Conservation (phyloP, 2,329 filamentous ascomycete genomes). For the Diaporthe velutina region DNA sequence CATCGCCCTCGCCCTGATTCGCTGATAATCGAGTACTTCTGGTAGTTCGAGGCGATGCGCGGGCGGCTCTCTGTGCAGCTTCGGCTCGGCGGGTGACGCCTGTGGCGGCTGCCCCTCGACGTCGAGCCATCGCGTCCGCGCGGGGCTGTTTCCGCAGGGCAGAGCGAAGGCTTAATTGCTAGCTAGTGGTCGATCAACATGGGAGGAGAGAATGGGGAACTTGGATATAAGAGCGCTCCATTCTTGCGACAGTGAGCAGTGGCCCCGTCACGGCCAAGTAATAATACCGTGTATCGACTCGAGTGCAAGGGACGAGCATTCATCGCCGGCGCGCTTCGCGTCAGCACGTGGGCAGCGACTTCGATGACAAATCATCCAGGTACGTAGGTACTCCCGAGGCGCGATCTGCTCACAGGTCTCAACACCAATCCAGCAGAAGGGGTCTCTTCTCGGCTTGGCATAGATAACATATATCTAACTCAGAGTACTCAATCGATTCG, state of each 20-base stretch:
- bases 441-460: background rate
- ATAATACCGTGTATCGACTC: background rate
- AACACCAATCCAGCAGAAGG: background rate
- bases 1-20: conserved; percentile 32
- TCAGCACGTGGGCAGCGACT: conserved; percentile 20
- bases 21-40: conserved; percentile 45
- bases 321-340: conserved; percentile 21
- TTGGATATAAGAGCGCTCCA: no score
- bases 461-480: background rate
- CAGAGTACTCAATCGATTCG: background rate
- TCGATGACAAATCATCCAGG: conserved; percentile 28
- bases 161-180: no score
- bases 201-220: background rate
- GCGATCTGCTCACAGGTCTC: background rate
- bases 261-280: background rate
- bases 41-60: conserved; percentile 43
- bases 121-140: conserved; percentile 35
- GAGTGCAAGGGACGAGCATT: background rate
- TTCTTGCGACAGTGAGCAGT: background rate
- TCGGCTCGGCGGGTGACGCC: conserved; percentile 34
- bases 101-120: conserved; percentile 25
- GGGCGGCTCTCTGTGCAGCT: conserved; percentile 28
- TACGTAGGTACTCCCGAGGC: background rate
- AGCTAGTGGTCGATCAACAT: background rate
- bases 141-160: background rate